phyloP scores from a whole-genome alignment of 768 basidiomycete genomes.

The Suillus brevipes region DNA sequence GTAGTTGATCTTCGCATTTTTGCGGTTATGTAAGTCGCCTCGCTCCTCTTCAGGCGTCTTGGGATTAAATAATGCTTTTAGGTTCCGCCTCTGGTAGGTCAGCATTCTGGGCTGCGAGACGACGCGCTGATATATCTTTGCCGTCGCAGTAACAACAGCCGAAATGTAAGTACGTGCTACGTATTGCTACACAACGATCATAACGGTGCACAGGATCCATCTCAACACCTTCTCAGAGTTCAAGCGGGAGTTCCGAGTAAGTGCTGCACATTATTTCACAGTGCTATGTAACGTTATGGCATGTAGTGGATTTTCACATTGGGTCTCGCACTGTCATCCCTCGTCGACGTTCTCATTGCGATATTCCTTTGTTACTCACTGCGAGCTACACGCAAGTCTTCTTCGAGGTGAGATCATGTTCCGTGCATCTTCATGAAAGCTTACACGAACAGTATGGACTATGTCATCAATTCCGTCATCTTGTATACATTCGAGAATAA shows the following conservation, averaged over 20 bases:
- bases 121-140: slow-evolving; percentile 17
- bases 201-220: slow-evolving; percentile 23
- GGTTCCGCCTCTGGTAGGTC: slow-evolving; percentile 35
- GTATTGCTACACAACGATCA: slow-evolving; percentile 1
- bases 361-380: slow-evolving; percentile 45
- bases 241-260: slow-evolving; percentile 24
- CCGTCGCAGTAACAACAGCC: slow-evolving; percentile 27
- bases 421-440: neutral
- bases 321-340: slow-evolving; percentile 49
- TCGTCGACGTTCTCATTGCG: slow-evolving; percentile 52
- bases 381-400: slow-evolving; percentile 38
- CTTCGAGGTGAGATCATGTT: slow-evolving; percentile 33
- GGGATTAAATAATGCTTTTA: slow-evolving; percentile 19
- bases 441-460: slow-evolving; percentile 40
- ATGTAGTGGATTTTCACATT: slow-evolving; percentile 51
- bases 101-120: slow-evolving; percentile 1
- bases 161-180: slow-evolving; percentile 29
- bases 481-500: slow-evolving; percentile 57
- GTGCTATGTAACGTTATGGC: slow-evolving; percentile 13
- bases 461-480: slow-evolving; percentile 47
- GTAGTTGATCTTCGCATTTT: slow-evolving; percentile 31
- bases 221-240: slow-evolving; percentile 26
- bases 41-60: neutral
- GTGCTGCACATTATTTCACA: neutral
- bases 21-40: slow-evolving; percentile 31